Base-by-base conservation (phyloP, 805 yeast species). In the Cyberlindnera meyerae region DNA sequence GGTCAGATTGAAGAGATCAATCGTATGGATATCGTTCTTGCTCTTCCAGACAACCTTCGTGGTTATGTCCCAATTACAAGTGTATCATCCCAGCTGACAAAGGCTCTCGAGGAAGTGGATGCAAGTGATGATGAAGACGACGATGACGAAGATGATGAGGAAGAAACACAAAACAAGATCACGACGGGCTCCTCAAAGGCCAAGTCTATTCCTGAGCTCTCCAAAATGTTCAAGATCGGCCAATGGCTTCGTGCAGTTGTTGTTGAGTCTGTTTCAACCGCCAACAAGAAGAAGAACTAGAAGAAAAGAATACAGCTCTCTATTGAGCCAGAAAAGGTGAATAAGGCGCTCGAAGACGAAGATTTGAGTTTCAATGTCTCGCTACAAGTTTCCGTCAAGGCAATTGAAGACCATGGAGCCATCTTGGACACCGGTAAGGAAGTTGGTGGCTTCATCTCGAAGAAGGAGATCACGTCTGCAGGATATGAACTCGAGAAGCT, bases 391-490 rank as follows among this genome's bases (percentile, higher is more conserved):
- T 68, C 85, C 3, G 77, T 93, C 16, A 71, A 69, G 43, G 81
- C 94, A 31, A 62, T 85, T 17, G 97, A 93, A 68, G 99, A 93
- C 57, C 96, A 87, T 57, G 98, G 98, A 62, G 73, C 78, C 17
- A 75, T 85, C 39, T 62, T 90, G 29, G 82, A 80, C 48, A 58
- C 82, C 27, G 97, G 97, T 24, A 55, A 70, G 34, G 73, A 69
- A 6, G 39, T 71, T 8, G 63, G 76, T 20, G 96, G 95, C 1
- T 89, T 90, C 59, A 65, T 89, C 32, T 72, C 94, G 2, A 79
- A 75, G 45, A 82, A 80, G 47, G 90, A 82, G 40, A 60, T 82
- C 34, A 57, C 59, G 26, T 52, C 56, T 25, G 66, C 70, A 12
- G 63, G 55, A 5, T 36, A 65, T 18, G 58, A 63, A 9, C 42